Percentiles rank a stretch among this genome's conserved stretches.
Evolutionary conservation across 2,329 filamentous ascomycete species (phyloP).

Genomic region (Elsinoe batatas): DNA sequence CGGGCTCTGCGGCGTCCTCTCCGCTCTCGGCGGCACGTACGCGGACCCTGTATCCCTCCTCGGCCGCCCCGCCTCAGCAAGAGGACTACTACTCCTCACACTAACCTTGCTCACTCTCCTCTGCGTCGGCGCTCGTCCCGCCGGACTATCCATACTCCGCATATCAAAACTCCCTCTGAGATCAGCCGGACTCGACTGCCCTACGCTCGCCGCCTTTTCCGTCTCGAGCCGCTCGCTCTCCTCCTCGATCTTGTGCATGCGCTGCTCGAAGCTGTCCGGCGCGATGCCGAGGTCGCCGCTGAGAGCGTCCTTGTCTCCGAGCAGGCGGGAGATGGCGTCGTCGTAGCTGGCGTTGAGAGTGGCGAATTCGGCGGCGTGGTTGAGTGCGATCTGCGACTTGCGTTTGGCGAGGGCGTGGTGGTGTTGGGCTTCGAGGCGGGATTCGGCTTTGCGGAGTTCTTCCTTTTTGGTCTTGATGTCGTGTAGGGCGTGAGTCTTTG

Average conservation of each 20-base stretch:
- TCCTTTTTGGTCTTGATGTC: conserved; percentile 7
- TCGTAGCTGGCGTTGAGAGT: conserved; percentile 27
- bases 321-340: conserved; percentile 22
- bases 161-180: neutral
- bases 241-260: conserved; percentile 21
- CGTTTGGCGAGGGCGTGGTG: conserved; percentile 24
- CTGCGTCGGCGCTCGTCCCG: neutral
- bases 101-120: neutral
- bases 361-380: conserved; percentile 27
- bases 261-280: conserved; percentile 26
- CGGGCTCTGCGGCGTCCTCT: neutral
- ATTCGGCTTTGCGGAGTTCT: conserved; percentile 19
- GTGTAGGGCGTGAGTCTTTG: neutral
- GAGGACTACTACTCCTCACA: neutral
- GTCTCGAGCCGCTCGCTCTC: conserved; percentile 21
- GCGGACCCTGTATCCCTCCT: neutral
- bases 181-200: conserved; percentile 1
- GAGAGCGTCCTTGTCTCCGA: conserved; percentile 22
- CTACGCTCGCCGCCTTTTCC: conserved; percentile 18
- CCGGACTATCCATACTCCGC: neutral
- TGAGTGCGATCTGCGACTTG: conserved; percentile 28
- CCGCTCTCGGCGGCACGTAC: neutral
- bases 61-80: neutral
- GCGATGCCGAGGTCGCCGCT: conserved; percentile 26
- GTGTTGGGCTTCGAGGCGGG: conserved; percentile 26